Conservation (phyloP, 495 filamentous ascomycete genomes). For the Hypoxylon fragiforme region DNA sequence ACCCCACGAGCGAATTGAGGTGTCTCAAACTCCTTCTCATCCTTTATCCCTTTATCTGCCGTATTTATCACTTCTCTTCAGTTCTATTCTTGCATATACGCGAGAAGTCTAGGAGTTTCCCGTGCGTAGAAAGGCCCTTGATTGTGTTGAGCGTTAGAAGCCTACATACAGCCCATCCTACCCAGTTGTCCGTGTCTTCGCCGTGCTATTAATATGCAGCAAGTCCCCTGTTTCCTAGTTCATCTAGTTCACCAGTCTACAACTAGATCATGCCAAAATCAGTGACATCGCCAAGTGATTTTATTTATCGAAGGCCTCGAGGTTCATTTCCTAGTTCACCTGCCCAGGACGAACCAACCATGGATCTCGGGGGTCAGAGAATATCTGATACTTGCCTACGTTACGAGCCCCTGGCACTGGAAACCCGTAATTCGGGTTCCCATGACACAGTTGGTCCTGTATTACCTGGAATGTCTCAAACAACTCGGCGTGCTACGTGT, state of each 20-base stretch:
- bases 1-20: not conserved
- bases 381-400: not conserved
- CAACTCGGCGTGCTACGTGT: not conserved
- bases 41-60: conserved; percentile 7
- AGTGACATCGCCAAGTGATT: conserved; percentile 27
- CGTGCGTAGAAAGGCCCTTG: no score
- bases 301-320: conserved; percentile 27
- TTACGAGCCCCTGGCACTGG: not conserved
- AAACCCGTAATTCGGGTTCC: not conserved
- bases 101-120: not conserved
- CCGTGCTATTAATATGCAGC: conserved; percentile 5
- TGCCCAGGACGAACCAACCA: not conserved
- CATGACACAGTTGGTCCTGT: not conserved
- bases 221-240: not conserved
- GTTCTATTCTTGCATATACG: conserved; percentile 17
- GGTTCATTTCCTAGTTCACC: not conserved
- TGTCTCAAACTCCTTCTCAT: conserved; percentile 9
- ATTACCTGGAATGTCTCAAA: not conserved
- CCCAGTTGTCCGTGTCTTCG: not conserved
- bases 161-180: not conserved
- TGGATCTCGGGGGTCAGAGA: not conserved
- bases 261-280: conserved; percentile 15
- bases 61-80: conserved; percentile 2
- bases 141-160: conserved; percentile 12
- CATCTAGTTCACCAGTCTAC: not conserved